Conservation (phyloP, 116 monocot genomes). For the Zostera marina region DNA sequence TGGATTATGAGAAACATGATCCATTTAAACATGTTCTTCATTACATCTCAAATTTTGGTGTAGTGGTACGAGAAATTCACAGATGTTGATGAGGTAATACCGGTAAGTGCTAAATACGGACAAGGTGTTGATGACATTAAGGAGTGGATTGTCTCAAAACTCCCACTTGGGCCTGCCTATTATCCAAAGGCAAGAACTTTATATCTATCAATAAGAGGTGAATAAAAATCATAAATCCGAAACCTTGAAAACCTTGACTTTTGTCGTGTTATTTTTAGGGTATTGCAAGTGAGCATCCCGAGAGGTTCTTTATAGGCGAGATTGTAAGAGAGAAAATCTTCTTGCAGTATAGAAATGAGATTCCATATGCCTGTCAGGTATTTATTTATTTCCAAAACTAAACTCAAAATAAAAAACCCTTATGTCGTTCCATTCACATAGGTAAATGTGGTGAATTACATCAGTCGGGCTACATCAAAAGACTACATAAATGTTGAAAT, state of each 20-base stretch:
- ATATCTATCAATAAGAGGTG: too few relatives aligned
- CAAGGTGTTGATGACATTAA: conserved; percentile 85
- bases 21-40: too few relatives aligned
- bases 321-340: conserved; percentile 97
- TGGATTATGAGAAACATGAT: too few relatives aligned
- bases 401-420: too few relatives aligned
- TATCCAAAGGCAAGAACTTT: conserved; percentile 72
- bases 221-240: too few relatives aligned
- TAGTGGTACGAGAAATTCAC: conserved; percentile 93
- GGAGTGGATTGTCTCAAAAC: conserved; percentile 86
- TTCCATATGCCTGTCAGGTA: conserved; percentile 98
- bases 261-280: conserved; percentile 31
- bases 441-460: conserved; percentile 84
- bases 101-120: conserved; percentile 90
- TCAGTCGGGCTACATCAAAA: conserved; percentile 61
- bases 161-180: conserved; percentile 80
- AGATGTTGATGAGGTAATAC: conserved; percentile 84
- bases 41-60: neutral
- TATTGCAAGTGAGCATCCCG: conserved; percentile 91
- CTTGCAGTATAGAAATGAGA: conserved; percentile 80
- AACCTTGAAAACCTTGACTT: neutral
- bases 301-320: conserved; percentile 93
- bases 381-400: neutral
- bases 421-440: conserved; percentile 3
- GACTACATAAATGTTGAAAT: conserved; percentile 84